These are phyloP conservation scores for Suhomyces sp. DNA, from an alignment of 805 yeast genomes.

Conservation along the genomic window DNA sequence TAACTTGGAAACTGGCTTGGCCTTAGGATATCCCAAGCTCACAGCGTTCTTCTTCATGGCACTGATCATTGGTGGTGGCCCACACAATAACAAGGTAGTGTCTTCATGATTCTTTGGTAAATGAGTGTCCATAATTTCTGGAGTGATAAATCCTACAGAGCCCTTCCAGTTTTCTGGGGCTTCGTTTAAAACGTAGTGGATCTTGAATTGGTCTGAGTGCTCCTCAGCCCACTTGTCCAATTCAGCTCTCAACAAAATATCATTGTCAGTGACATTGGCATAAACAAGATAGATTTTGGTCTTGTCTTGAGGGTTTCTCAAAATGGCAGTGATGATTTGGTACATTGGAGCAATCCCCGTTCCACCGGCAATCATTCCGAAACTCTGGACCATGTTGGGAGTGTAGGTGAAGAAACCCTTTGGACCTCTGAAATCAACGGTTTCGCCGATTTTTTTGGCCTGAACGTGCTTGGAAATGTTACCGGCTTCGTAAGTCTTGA, in stretches of 20 bases:
- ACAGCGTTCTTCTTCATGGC: constrained; percentile 77
- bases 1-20: constrained; percentile 83
- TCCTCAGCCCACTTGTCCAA: constrained; percentile 60
- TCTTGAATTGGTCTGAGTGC: constrained; percentile 57
- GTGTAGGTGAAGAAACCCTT: constrained; percentile 82
- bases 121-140: constrained; percentile 61
- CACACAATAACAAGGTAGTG: constrained; percentile 78
- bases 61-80: constrained; percentile 90
- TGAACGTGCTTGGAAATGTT: constrained; percentile 76
- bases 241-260: constrained; percentile 77
- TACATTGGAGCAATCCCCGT: constrained; percentile 97
- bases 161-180: constrained; percentile 76
- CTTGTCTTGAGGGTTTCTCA: constrained; percentile 69
- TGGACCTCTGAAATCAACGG: constrained; percentile 81
- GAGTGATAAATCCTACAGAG: constrained; percentile 74
- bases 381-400: constrained; percentile 68
- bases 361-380: constrained; percentile 96
- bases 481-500: constrained; percentile 84
- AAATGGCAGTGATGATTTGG: constrained; percentile 82
- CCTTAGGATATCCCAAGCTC: constrained; percentile 74
- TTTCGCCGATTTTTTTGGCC: constrained; percentile 72
- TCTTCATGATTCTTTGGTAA: constrained; percentile 61
- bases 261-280: constrained; percentile 78
- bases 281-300: constrained; percentile 74
- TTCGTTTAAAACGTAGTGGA: constrained; percentile 73